phyloP scores from a whole-genome alignment of 2,329 filamentous ascomycete genomes.

The Sporothrix humicola region DNA sequence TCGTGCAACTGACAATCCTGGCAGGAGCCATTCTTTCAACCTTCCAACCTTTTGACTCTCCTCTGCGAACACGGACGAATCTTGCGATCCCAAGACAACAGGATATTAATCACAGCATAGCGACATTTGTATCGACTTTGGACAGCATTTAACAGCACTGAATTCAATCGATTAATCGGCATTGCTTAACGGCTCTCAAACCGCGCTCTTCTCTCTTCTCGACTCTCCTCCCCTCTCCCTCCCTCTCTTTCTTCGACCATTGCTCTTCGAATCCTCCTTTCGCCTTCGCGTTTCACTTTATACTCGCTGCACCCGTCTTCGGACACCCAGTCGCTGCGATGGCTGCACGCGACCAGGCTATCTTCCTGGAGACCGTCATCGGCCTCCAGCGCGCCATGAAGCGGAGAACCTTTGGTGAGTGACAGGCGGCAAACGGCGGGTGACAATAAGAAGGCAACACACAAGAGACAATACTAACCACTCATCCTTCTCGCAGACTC shows the following conservation, averaged over 20 bases:
- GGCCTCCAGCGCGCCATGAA: conserved; percentile 39
- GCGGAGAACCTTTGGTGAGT: conserved; percentile 39
- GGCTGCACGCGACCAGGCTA: conserved; percentile 38
- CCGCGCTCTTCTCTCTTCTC: not conserved
- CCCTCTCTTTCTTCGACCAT: not conserved
- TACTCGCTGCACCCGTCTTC: not conserved
- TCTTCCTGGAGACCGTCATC: conserved; percentile 38
- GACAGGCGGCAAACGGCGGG: not conserved
- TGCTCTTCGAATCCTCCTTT: not conserved
- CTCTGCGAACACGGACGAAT: not conserved
- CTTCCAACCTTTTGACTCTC: not conserved
- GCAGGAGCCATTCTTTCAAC: not conserved
- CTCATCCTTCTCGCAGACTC: conserved; percentile 61
- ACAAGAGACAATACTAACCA: not conserved
- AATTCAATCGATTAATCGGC: not conserved
- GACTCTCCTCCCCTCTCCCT: not conserved
- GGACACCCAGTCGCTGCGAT: conserved; percentile 26
- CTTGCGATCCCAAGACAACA: not conserved
- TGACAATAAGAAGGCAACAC: no score
- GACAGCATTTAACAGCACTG: not conserved
- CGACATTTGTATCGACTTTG: not conserved
- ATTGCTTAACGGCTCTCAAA: not conserved
- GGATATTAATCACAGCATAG: not conserved
- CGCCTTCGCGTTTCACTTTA: no score
- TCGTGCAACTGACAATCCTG: not conserved